These are phyloP conservation scores for Boletus fagicola DNA, from an alignment of 768 basidiomycete genomes.

Conservation along the genomic window DNA sequence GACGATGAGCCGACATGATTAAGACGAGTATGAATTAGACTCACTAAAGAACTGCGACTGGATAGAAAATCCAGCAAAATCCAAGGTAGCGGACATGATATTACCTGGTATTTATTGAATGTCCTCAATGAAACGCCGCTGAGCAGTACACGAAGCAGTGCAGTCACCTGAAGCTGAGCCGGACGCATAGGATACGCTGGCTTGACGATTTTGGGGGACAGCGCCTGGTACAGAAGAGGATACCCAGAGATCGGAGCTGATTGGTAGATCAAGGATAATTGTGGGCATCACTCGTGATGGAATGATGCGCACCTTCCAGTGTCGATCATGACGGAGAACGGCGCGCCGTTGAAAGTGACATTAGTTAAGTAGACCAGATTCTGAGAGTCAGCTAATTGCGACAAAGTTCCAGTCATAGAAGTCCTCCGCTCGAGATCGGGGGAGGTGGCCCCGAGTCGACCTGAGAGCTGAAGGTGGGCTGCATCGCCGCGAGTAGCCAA, in stretches of 20 bases:
- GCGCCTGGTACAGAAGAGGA: constrained; percentile 43
- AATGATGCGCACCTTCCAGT: constrained; percentile 42
- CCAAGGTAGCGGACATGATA: constrained; percentile 30
- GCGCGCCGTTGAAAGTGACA: constrained; percentile 38
- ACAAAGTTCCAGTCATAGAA: constrained; percentile 27
- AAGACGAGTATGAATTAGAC: background rate
- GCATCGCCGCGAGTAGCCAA: constrained; percentile 6
- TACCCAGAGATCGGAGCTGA: constrained; percentile 66
- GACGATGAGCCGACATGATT: constrained; percentile 2
- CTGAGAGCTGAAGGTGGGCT: constrained; percentile 16
- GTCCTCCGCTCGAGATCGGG: constrained; percentile 24
- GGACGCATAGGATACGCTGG: constrained; percentile 51
- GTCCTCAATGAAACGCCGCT: background rate
- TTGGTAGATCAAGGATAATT: background rate
- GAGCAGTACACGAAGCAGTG: background rate
- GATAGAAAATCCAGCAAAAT: constrained; percentile 44
- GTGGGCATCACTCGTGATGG: background rate
- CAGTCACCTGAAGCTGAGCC: constrained; percentile 48
- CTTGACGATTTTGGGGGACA: constrained; percentile 37
- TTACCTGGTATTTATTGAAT: constrained; percentile 18
- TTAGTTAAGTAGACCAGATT: constrained; percentile 40
- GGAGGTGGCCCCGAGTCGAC: constrained; percentile 8
- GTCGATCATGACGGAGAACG: constrained; percentile 40
- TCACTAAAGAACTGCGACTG: constrained; percentile 39
- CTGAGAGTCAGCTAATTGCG: constrained; percentile 27